Evolutionary conservation across 1,284 basidiomycete species (phyloP).

Genomic region (Paramarasmius palmivorus): DNA sequence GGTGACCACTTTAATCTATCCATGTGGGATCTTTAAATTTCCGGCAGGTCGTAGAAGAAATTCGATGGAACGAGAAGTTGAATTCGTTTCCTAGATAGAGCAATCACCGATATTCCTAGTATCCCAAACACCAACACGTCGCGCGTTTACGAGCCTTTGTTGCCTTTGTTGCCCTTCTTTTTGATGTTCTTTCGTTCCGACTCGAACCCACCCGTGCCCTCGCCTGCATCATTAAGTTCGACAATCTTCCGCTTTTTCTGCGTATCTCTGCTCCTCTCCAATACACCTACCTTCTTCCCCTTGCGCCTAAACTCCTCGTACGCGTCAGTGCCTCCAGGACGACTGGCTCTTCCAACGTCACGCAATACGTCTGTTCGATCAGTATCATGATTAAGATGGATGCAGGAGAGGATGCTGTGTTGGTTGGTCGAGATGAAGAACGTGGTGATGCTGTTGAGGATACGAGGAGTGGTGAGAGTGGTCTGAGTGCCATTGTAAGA

Average conservation of each 20-base stretch:
- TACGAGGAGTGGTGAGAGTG: constrained; percentile 16
- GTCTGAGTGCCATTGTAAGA: constrained; percentile 81
- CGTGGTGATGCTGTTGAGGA: constrained; percentile 13
- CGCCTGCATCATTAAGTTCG: constrained; percentile 41
- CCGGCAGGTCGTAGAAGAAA: too few species aligned
- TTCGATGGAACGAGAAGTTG: too few species aligned
- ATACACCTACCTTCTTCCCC: constrained; percentile 63
- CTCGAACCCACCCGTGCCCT: constrained; percentile 62
- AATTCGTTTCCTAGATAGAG: too few species aligned
- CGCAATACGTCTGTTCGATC: constrained; percentile 79
- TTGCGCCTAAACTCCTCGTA: constrained; percentile 75
- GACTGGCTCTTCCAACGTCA: constrained; percentile 45
- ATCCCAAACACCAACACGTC: too few species aligned
- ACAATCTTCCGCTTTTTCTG: constrained; percentile 37
- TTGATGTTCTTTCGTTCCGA: constrained; percentile 63
- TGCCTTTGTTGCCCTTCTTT: constrained; percentile 33
- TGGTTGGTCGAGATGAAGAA: constrained; percentile 19
- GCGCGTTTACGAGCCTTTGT: not conserved
- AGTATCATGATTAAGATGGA: constrained; percentile 26
- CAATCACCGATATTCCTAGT: too few species aligned
- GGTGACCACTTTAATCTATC: too few species aligned
- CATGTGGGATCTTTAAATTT: too few species aligned
- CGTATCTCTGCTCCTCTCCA: constrained; percentile 49
- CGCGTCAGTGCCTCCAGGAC: constrained; percentile 57
- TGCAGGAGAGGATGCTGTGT: constrained; percentile 19